These are phyloP conservation scores for Dendrostoma leiphaemia DNA, from an alignment of 2,329 filamentous ascomycete genomes.

Conservation along the genomic window DNA sequence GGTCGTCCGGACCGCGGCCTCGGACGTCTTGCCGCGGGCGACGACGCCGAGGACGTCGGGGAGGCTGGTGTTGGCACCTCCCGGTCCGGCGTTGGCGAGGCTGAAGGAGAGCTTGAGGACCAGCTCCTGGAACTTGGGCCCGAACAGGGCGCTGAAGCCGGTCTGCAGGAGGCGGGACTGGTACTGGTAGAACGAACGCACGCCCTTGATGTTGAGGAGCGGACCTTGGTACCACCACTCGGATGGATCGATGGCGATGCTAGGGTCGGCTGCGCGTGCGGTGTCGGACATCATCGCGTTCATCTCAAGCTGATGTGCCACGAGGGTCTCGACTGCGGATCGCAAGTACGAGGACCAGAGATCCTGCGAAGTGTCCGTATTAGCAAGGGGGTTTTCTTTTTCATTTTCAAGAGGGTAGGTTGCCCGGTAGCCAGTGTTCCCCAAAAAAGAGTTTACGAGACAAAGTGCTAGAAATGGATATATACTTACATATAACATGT, in stretches of 20 bases:
- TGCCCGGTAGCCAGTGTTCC: too few species aligned
- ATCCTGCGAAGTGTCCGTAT: too few species aligned
- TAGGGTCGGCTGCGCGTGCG: conserved; percentile 26
- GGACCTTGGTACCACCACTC: conserved; percentile 46
- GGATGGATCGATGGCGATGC: conserved; percentile 40
- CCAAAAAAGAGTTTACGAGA: too few species aligned
- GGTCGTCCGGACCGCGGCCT: conserved; percentile 42
- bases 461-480: too few species aligned
- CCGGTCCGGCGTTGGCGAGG: conserved; percentile 39
- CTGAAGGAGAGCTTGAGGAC: conserved; percentile 51
- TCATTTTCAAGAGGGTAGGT: too few species aligned
- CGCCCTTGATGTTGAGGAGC: conserved; percentile 47
- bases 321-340: conserved; percentile 48
- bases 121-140: conserved; percentile 50
- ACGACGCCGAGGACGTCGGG: conserved; percentile 44
- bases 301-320: conserved; percentile 53
- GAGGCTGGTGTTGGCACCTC: conserved; percentile 33
- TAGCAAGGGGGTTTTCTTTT: too few species aligned
- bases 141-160: conserved; percentile 50
- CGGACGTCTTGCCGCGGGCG: conserved; percentile 41
- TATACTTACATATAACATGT: conserved; percentile 43
- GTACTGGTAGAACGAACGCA: conserved; percentile 51
- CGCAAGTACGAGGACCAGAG: conserved; percentile 50
- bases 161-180: conserved; percentile 49
- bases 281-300: conserved; percentile 31